These are phyloP conservation scores for Lignosus rhinocerotis DNA, from an alignment of 1,284 basidiomycete species.

Conservation along the genomic window DNA sequence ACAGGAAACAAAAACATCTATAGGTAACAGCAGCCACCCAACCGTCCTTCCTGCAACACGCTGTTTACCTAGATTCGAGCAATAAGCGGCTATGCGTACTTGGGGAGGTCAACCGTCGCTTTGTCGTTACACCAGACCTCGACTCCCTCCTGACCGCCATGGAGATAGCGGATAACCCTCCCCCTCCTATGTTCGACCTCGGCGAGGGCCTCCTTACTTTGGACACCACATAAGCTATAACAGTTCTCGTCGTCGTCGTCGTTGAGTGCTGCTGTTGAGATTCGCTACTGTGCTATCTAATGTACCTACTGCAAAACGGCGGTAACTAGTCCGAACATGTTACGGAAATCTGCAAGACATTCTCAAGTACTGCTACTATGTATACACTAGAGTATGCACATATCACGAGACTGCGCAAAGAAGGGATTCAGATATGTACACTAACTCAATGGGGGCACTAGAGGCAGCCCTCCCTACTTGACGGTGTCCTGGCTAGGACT, in stretches of 20 bases:
- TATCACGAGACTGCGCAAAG: not conserved
- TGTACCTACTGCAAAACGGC: constrained; percentile 15
- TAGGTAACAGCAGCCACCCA: constrained; percentile 86
- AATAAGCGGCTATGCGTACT: constrained; percentile 68
- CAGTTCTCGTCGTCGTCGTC: too few species aligned
- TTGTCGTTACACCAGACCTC: constrained; percentile 85
- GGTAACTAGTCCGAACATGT: constrained; percentile 7
- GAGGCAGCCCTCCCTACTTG: not conserved
- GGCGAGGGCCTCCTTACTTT: constrained; percentile 58
- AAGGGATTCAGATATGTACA: constrained; percentile 5
- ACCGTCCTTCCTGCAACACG: constrained; percentile 88
- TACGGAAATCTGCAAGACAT: constrained; percentile 1
- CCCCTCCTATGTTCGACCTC: constrained; percentile 33
- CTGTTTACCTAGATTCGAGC: constrained; percentile 70
- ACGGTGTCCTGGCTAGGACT: not conserved
- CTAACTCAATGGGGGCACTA: not conserved
- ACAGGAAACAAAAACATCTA: constrained; percentile 1
- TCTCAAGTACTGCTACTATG: constrained; percentile 12
- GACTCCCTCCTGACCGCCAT: constrained; percentile 76
- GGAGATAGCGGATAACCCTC: constrained; percentile 50
- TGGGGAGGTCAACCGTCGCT: constrained; percentile 85
- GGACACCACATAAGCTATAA: constrained; percentile 41
- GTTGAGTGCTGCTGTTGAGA: not conserved
- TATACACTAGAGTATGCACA: constrained; percentile 15
- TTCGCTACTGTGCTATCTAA: constrained; percentile 19